These are phyloP conservation scores for Zizania palustris DNA, from an alignment of 202 grass and related monocot genomes.

Conservation along the genomic window DNA sequence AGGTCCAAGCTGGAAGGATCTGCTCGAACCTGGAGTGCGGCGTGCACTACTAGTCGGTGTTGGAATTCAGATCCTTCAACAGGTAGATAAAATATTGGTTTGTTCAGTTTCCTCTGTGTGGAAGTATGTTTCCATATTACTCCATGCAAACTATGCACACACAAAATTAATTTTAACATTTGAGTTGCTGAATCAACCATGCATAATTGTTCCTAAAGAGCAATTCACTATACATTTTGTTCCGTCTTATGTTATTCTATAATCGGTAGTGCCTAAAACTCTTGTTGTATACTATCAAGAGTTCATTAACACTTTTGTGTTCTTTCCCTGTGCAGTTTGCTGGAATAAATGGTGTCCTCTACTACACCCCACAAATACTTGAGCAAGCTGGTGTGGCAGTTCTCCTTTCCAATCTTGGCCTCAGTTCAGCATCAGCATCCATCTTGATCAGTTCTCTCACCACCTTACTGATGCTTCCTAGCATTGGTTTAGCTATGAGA, in stretches of 20 bases:
- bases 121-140: not conserved
- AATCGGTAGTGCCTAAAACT: constrained; percentile 19
- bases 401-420: constrained; percentile 72
- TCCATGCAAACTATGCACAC: constrained; percentile 10
- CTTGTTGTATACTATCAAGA: not conserved
- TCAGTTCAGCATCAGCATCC: constrained; percentile 66
- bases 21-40: constrained; percentile 86
- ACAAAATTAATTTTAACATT: constrained; percentile 16
- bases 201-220: constrained; percentile 19
- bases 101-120: not conserved
- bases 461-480: constrained; percentile 80
- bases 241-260: not conserved
- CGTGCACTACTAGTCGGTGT: constrained; percentile 75
- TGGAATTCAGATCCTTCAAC: constrained; percentile 85
- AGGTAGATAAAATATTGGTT: constrained; percentile 51
- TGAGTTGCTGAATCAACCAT: constrained; percentile 24
- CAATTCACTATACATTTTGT: not conserved
- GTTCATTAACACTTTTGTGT: constrained; percentile 16
- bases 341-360: constrained; percentile 85
- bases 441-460: constrained; percentile 80
- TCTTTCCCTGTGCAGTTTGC: constrained; percentile 57
- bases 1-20: constrained; percentile 63
- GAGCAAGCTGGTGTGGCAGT: constrained; percentile 78
- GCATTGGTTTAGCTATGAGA: constrained; percentile 80
- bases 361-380: constrained; percentile 81